A percentile compares a stretch with the other conserved stretches of the same genome.
These are phyloP conservation scores for Pleurotus pulmonarius DNA, from an alignment of 768 basidiomycete genomes.

Conservation along the genomic window DNA sequence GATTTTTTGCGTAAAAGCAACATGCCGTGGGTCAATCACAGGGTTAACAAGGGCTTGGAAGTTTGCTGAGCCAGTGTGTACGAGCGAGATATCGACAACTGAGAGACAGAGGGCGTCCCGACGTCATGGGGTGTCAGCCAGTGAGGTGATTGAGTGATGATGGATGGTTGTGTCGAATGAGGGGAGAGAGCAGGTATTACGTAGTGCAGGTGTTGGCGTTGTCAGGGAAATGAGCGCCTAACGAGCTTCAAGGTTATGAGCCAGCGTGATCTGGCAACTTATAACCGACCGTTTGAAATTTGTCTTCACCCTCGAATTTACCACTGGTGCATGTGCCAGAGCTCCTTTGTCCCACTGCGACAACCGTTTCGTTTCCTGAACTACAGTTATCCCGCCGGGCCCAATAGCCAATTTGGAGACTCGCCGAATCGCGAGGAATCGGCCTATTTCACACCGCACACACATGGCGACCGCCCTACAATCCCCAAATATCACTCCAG, in stretches of 20 bases:
- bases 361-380: slow-evolving; percentile 5
- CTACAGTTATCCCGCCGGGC: slow-evolving; percentile 3
- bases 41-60: not conserved
- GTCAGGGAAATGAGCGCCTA: not conserved
- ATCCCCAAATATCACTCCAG: slow-evolving; percentile 3
- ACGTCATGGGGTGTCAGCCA: not conserved
- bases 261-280: not conserved
- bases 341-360: not conserved
- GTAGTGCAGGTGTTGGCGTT: not conserved
- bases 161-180: not conserved
- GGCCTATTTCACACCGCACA: slow-evolving; percentile 1
- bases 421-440: slow-evolving; percentile 3
- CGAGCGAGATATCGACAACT: not conserved
- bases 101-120: not conserved
- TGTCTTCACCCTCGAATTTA: not conserved
- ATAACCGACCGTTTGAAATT: not conserved
- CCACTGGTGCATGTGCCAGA: slow-evolving; percentile 2
- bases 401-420: slow-evolving; percentile 2
- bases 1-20: slow-evolving; percentile 3
- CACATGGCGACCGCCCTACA: slow-evolving; percentile 5
- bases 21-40: slow-evolving; percentile 6
- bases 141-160: too few relatives aligned
- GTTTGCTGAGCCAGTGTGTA: not conserved
- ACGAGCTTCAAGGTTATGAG: too few relatives aligned
- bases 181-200: not conserved